phyloP scores from a whole-genome alignment of 176 grass and related monocot species.

The Canna indica region DNA sequence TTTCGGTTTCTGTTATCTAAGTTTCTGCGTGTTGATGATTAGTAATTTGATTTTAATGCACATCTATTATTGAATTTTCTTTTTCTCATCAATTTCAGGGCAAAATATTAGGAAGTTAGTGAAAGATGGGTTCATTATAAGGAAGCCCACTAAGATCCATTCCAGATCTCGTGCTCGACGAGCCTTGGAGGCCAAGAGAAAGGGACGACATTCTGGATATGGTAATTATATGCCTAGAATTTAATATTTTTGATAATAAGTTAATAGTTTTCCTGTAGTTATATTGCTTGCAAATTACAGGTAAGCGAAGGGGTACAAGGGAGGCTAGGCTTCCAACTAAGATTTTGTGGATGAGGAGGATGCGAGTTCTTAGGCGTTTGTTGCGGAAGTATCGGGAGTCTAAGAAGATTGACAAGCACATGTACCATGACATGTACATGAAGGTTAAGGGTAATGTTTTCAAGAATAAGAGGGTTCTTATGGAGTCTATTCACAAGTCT shows the following conservation, averaged over 20 bases:
- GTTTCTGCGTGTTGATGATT: too few species aligned
- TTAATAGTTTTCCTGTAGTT: neutral
- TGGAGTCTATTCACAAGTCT: slow-evolving; percentile 3
- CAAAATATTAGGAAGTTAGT: neutral
- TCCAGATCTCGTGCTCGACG: neutral
- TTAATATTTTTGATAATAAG: neutral
- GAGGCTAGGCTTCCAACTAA: slow-evolving; percentile 12
- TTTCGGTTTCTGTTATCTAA: neutral
- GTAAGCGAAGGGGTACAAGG: slow-evolving; percentile 3
- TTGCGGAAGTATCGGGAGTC: slow-evolving; percentile 1
- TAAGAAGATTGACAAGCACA: slow-evolving; percentile 10
- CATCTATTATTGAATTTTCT: neutral
- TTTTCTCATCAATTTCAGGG: neutral
- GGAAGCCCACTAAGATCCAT: slow-evolving; percentile 8
- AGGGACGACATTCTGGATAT: slow-evolving; percentile 7
- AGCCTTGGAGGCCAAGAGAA: neutral
- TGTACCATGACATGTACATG: slow-evolving; percentile 12
- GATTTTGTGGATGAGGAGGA: slow-evolving; percentile 1
- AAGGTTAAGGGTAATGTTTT: slow-evolving; percentile 4
- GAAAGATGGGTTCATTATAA: slow-evolving; percentile 1
- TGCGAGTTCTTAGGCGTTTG: neutral
- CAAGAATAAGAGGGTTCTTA: slow-evolving; percentile 3
- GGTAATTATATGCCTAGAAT: neutral
- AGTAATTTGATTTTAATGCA: neutral
- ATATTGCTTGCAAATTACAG: neutral